A percentile compares a stretch with the other conserved stretches of the same genome.
Conservation (phyloP, 1,139 yeast genomes). For the Protomyces gravidus region DNA sequence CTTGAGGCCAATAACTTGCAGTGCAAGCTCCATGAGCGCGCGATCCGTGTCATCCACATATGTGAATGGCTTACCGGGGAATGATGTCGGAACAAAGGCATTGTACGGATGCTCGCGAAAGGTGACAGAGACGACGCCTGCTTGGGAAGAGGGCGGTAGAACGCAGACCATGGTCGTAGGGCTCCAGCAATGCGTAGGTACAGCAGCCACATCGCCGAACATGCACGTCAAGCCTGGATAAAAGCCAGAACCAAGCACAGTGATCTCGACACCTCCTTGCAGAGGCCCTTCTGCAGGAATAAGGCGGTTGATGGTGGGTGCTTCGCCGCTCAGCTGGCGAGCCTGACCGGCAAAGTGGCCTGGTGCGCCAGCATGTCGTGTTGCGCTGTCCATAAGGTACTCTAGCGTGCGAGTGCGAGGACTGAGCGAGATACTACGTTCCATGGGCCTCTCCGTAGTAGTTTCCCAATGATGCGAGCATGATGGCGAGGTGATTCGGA, state of each 20-base stretch:
- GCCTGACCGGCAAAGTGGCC: conserved; percentile 6
- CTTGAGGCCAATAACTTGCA: conserved; percentile 89
- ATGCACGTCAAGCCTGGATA: conserved; percentile 74
- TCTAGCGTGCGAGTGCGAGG: conserved; percentile 22
- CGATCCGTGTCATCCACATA: conserved; percentile 90
- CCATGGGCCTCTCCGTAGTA: conserved; percentile 12
- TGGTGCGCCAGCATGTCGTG: not conserved
- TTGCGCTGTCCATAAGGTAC: conserved; percentile 13
- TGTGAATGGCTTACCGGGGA: conserved; percentile 63
- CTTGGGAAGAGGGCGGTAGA: conserved; percentile 78
- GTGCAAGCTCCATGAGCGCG: conserved; percentile 83
- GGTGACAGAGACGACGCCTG: conserved; percentile 89
- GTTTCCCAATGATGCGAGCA: conserved; percentile 3
- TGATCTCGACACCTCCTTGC: conserved; percentile 92
- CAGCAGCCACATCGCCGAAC: conserved; percentile 77
- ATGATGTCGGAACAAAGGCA: conserved; percentile 31
- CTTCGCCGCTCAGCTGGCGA: not conserved
- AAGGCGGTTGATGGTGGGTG: conserved; percentile 46
- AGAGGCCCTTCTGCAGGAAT: conserved; percentile 94
- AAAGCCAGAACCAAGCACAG: conserved; percentile 80
- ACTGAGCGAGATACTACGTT: conserved; percentile 2
- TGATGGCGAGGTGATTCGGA: not conserved
- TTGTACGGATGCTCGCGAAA: conserved; percentile 50
- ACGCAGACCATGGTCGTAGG: conserved; percentile 89
- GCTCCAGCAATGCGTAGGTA: conserved; percentile 94